These are phyloP conservation scores for Fusarium napiforme DNA, from an alignment of 2,329 filamentous ascomycete genomes.

Conservation along the genomic window DNA sequence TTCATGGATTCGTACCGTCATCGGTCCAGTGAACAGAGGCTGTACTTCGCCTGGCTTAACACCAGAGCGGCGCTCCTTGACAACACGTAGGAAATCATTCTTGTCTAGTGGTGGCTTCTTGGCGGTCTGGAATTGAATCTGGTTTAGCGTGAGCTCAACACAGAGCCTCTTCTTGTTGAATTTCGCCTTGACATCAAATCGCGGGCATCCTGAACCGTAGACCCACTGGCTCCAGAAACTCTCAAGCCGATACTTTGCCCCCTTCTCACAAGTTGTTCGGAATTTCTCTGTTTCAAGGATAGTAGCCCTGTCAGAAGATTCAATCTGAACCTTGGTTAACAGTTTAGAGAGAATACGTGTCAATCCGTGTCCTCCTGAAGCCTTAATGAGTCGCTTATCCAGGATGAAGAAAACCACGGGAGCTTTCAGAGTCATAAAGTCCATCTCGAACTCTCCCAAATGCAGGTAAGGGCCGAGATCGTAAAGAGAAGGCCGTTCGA, in stretches of 20 bases:
- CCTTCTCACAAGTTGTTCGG: constrained; percentile 85
- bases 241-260: constrained; percentile 87
- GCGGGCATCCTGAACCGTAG: constrained; percentile 85
- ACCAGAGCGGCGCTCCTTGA: constrained; percentile 79
- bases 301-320: constrained; percentile 70
- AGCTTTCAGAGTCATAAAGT: constrained; percentile 92
- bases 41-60: constrained; percentile 77
- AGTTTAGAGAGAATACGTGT: constrained; percentile 87
- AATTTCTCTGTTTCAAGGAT: constrained; percentile 82
- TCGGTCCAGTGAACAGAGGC: constrained; percentile 90
- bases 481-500: constrained; percentile 83
- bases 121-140: constrained; percentile 68
- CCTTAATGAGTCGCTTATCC: constrained; percentile 89
- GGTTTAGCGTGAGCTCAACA: constrained; percentile 89
- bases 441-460: constrained; percentile 84
- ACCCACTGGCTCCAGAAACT: constrained; percentile 96
- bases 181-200: constrained; percentile 84
- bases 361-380: constrained; percentile 82
- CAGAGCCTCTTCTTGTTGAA: constrained; percentile 99
- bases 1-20: constrained; percentile 98
- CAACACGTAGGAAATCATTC: constrained; percentile 82
- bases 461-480: constrained; percentile 82
- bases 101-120: constrained; percentile 68
- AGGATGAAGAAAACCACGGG: constrained; percentile 92
- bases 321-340: constrained; percentile 83